Evolutionary conservation across 192 early-diverging fungal genomes (phyloP).

Genomic region (Coemansia sp.): DNA sequence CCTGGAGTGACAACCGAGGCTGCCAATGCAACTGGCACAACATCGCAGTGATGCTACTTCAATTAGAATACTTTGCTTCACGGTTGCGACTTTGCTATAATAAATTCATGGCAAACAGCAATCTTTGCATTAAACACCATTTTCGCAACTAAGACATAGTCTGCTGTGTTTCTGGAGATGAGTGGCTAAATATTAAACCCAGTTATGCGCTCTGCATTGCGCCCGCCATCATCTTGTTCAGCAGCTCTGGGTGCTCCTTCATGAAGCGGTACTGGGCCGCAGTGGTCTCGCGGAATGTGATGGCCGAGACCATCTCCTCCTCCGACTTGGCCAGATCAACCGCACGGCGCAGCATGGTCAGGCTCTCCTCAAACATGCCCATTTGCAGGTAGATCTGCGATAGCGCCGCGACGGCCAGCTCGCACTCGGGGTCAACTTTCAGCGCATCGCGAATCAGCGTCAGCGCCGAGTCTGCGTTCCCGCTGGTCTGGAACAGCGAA

Average conservation of each 20-base stretch:
- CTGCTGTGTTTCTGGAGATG: too few relatives aligned
- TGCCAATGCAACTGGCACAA: too few relatives aligned
- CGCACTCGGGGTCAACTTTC: conserved; percentile 91
- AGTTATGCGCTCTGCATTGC: conserved; percentile 16
- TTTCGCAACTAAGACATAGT: too few relatives aligned
- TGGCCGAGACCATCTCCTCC: conserved; percentile 81
- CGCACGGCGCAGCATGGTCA: conserved; percentile 77
- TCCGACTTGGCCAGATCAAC: conserved; percentile 82
- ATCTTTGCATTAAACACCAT: neutral
- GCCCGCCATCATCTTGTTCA: conserved; percentile 51
- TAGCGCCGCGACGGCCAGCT: conserved; percentile 81
- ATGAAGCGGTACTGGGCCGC: conserved; percentile 57
- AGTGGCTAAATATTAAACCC: conserved; percentile 1
- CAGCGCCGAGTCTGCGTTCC: conserved; percentile 72
- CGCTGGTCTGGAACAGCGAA: conserved; percentile 70
- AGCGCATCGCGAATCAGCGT: conserved; percentile 72
- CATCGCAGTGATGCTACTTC: too few relatives aligned
- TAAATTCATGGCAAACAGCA: neutral
- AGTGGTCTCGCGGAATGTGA: conserved; percentile 65
- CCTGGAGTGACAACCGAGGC: too few relatives aligned
- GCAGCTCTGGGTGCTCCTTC: conserved; percentile 54
- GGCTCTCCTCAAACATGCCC: conserved; percentile 80
- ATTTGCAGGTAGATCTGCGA: conserved; percentile 80
- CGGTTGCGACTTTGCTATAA: neutral
- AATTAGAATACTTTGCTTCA: neutral